Conservation (phyloP, 352 stramenopile genomes). For the Phytophthora litchii region DNA sequence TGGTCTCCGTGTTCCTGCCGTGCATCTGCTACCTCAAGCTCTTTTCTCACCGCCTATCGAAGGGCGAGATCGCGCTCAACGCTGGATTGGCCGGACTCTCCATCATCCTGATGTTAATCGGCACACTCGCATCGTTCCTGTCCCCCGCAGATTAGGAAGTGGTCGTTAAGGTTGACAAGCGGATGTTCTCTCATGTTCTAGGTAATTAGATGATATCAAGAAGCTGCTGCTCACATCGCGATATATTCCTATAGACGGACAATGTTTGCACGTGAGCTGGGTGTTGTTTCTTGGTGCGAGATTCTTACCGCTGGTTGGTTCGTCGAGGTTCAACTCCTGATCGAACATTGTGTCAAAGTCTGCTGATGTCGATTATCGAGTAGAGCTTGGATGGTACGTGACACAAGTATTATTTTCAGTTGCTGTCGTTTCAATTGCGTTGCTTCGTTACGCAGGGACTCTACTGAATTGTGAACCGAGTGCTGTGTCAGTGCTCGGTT, state of each 20-base stretch:
- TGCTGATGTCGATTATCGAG: not conserved
- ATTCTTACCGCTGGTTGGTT: no score
- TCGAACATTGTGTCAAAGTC: no score
- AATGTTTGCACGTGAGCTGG: conserved; percentile 5
- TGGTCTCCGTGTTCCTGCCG: conserved; percentile 83
- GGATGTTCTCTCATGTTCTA: not conserved
- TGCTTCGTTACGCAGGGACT: conserved; percentile 8
- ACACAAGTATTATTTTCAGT: conserved; percentile 1
- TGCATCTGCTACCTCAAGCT: conserved; percentile 88
- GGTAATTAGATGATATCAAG: conserved; percentile 29
- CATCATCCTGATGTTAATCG: conserved; percentile 73
- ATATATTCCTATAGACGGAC: conserved; percentile 31
- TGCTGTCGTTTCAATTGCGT: not conserved
- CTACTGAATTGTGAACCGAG: conserved; percentile 9
- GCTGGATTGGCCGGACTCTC: conserved; percentile 56
- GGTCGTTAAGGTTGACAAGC: not conserved
- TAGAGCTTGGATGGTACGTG: not conserved
- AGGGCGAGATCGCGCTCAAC: conserved; percentile 64
- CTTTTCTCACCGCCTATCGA: conserved; percentile 58
- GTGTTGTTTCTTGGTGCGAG: conserved; percentile 3
- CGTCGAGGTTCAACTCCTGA: no score
- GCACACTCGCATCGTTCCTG: conserved; percentile 81
- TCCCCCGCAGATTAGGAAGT: conserved; percentile 58
- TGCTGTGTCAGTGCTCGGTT: conserved; percentile 4
- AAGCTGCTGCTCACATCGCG: conserved; percentile 11